phyloP scores from a whole-genome alignment of 352 stramenopile species.

The Phytophthora palmivora region DNA sequence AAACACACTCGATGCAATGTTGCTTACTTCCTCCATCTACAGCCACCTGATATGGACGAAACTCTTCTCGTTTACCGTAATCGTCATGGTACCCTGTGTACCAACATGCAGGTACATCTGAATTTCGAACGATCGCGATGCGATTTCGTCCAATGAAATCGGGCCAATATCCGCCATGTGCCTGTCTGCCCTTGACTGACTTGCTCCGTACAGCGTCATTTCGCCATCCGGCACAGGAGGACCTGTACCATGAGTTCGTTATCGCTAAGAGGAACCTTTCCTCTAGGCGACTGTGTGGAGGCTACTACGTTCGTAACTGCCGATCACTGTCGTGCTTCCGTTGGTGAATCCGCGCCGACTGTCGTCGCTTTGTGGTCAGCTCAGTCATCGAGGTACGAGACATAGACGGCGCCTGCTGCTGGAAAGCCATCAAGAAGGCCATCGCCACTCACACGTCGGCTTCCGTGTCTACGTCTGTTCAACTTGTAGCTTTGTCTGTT shows the following conservation, averaged over 20 bases:
- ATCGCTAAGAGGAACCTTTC: conserved; percentile 6
- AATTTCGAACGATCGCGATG: conserved; percentile 17
- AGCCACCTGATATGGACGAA: not conserved
- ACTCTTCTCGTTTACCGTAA: no score
- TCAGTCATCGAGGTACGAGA: conserved; percentile 16
- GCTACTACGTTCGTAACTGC: not conserved
- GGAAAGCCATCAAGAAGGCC: conserved; percentile 21
- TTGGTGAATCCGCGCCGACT: conserved; percentile 10
- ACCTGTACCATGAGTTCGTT: no score
- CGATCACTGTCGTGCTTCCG: not conserved
- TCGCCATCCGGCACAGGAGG: conserved; percentile 1
- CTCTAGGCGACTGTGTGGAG: not conserved
- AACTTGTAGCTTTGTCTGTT: conserved; percentile 24
- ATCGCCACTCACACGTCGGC: conserved; percentile 13
- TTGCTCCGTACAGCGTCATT: conserved; percentile 12
- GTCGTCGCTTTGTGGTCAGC: conserved; percentile 28
- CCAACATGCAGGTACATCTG: conserved; percentile 11
- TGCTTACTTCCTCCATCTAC: no score
- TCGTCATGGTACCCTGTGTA: no score
- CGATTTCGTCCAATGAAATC: conserved; percentile 8
- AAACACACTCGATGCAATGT: not conserved
- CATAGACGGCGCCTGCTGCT: conserved; percentile 17
- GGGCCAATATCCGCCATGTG: conserved; percentile 7
- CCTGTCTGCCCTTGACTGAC: conserved; percentile 11
- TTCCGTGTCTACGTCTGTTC: conserved; percentile 16